These are phyloP conservation scores for Albatrellus sp. DNA, from an alignment of 1,284 basidiomycete species.

Conservation along the genomic window DNA sequence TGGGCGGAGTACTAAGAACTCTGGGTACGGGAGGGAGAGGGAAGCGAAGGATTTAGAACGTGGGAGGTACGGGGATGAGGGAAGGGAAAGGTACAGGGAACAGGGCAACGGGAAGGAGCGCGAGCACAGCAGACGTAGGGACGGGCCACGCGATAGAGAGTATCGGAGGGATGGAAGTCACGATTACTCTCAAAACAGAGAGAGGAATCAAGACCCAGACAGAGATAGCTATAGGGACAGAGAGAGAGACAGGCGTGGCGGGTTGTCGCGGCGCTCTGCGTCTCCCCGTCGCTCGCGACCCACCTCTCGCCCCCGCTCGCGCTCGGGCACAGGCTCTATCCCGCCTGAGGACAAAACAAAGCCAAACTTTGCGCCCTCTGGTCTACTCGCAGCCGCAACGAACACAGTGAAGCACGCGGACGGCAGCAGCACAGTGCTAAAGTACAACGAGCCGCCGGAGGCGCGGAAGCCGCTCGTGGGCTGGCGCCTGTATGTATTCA, in stretches of 20 bases:
- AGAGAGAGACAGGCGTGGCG: neutral
- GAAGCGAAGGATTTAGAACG: too few species aligned
- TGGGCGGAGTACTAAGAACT: too few species aligned
- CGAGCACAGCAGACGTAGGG: neutral
- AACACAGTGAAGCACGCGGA: slow-evolving; percentile 70
- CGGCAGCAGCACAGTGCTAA: slow-evolving; percentile 79
- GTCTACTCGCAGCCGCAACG: slow-evolving; percentile 89
- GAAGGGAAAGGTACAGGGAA: slow-evolving; percentile 33
- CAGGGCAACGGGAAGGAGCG: slow-evolving; percentile 29
- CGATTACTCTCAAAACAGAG: slow-evolving; percentile 8
- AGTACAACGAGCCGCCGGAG: slow-evolving; percentile 98
- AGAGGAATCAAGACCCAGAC: slow-evolving; percentile 21
- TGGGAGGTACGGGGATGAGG: slow-evolving; percentile 7
- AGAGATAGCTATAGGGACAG: slow-evolving; percentile 2
- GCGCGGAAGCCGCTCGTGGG: slow-evolving; percentile 82
- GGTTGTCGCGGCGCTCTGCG: slow-evolving; percentile 32
- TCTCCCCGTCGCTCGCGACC: slow-evolving; percentile 33
- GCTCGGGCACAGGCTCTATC: slow-evolving; percentile 15
- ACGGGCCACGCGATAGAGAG: neutral
- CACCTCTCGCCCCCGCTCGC: slow-evolving; percentile 21
- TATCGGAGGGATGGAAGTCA: neutral
- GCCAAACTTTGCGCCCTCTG: slow-evolving; percentile 83
- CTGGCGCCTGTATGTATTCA: slow-evolving; percentile 97
- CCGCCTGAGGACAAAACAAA: slow-evolving; percentile 43
- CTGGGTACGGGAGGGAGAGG: too few species aligned